phyloP scores from a whole-genome alignment of 2,329 filamentous ascomycete genomes.

The Colletotrichum melonis region DNA sequence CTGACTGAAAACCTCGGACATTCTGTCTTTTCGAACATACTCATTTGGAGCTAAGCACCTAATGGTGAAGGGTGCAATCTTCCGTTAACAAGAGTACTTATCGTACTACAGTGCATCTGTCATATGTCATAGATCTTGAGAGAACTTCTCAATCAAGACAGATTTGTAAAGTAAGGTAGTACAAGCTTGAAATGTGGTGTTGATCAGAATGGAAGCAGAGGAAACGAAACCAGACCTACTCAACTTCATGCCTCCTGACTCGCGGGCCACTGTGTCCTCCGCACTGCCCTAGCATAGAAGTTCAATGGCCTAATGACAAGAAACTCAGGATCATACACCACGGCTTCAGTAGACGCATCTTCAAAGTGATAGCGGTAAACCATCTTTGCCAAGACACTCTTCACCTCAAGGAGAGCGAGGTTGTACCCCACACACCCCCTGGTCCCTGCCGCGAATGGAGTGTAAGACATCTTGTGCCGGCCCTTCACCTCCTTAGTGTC shows the following conservation, averaged over 20 bases:
- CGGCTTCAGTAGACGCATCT: conserved; percentile 31
- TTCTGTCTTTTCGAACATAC: not conserved
- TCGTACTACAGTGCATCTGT: no score
- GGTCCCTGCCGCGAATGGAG: conserved; percentile 14
- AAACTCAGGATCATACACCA: conserved; percentile 39
- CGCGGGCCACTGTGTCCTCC: conserved; percentile 1
- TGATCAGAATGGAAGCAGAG: not conserved
- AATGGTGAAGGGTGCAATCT: no score
- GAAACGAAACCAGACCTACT: not conserved
- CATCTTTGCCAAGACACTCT: conserved; percentile 16
- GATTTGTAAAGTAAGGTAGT: not conserved
- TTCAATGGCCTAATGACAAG: conserved; percentile 37
- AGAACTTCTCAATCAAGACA: no score
- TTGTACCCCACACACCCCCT: conserved; percentile 21
- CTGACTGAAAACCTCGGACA: not conserved
- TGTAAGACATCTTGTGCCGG: conserved; percentile 16
- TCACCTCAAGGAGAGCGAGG: conserved; percentile 13
- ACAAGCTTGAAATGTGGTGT: not conserved
- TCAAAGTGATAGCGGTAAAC: conserved; percentile 35
- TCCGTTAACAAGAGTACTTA: no score
- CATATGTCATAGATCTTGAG: no score
- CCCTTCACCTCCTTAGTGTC: not conserved
- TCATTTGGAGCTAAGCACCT: no score
- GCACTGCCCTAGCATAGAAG: conserved; percentile 35
- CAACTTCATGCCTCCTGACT: not conserved